Base-by-base conservation (phyloP, 1,284 basidiomycete genomes). In the Ganoderma lingzhi region DNA sequence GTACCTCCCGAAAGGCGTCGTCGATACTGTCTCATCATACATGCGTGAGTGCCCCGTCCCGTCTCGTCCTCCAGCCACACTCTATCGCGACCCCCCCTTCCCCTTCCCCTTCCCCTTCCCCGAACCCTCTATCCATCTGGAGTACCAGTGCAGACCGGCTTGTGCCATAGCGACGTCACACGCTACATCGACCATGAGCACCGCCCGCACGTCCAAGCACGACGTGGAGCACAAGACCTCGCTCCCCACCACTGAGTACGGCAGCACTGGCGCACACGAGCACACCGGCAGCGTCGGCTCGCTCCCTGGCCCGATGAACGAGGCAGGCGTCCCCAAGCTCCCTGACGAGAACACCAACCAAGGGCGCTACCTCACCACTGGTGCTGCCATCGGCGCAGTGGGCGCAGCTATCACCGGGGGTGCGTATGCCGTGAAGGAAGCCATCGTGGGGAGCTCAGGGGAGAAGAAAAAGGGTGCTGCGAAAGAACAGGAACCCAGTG, bases 241-340 rank as follows among this genome's bases (percentile, higher is more conserved):
- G 5, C 64, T 78, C 56, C 79, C 75, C 6, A 76, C 75, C 23
- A 71, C 69, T 4, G 78, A 81, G 66, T 51, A 76, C 53, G 68
- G 74, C n/a, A 81, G 82, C 4, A 70, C 77, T 0, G 62, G 59
- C 30, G 59, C 75, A 3, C 72, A 75, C 12, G 80, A 80, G 67
- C 76, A 74, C 62, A 71, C 76, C 19, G 78, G 72, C 9, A 84
- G 84, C 19, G 82, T 80, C 6, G 83, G 83, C 2, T 78, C 81
- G 10, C 77, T 84, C 30, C 83, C 83, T 1, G 83, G 83, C 2
- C 70, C 70, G 2, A 67, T 77, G 55, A 76, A 73, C 58, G 84
- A 85, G 70, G 69, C 74, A 6, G 80, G 79, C 12, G 83, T 85
- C 12, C 79, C 83, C 14, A 77, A 81, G 66, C 76, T 84, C 6